Conservation (phyloP, 2,329 filamentous ascomycete genomes). For the Reticulascus tulasneorum region DNA sequence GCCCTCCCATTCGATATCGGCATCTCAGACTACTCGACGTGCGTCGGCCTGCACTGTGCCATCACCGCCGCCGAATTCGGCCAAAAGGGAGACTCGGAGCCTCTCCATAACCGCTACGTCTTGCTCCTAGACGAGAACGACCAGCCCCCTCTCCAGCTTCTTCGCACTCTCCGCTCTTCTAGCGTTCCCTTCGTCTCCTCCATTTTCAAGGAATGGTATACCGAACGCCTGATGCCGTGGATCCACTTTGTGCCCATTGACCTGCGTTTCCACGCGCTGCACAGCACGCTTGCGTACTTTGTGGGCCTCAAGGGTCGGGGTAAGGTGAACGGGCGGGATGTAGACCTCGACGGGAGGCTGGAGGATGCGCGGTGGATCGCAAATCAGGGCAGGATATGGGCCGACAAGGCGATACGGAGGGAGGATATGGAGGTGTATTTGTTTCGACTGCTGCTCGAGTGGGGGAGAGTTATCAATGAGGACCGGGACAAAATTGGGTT, state of each 20-base stretch:
- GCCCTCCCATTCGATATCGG: conserved; percentile 53
- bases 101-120: conserved; percentile 66
- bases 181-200: conserved; percentile 68
- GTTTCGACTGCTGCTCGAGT: conserved; percentile 74
- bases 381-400: conserved; percentile 62
- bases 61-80: conserved; percentile 51
- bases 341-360: conserved; percentile 43
- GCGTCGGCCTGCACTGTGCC: conserved; percentile 46
- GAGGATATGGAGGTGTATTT: conserved; percentile 80
- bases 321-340: conserved; percentile 38
- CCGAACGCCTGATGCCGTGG: conserved; percentile 70
- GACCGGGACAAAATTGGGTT: conserved; percentile 42
- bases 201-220: conserved; percentile 77
- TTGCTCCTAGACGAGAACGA: conserved; percentile 69
- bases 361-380: conserved; percentile 63
- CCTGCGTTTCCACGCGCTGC: conserved; percentile 66
- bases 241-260: conserved; percentile 78
- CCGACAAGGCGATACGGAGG: conserved; percentile 55
- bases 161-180: conserved; percentile 61
- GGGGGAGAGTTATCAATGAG: conserved; percentile 67
- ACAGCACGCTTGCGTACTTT: conserved; percentile 73
- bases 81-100: conserved; percentile 37
- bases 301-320: conserved; percentile 48
- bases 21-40: conserved; percentile 54
- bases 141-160: conserved; percentile 56